A percentile compares a stretch with the other conserved stretches of the same genome.
phyloP scores from a whole-genome alignment of 164 flowering plant genomes.

The Vitis labrusca region DNA sequence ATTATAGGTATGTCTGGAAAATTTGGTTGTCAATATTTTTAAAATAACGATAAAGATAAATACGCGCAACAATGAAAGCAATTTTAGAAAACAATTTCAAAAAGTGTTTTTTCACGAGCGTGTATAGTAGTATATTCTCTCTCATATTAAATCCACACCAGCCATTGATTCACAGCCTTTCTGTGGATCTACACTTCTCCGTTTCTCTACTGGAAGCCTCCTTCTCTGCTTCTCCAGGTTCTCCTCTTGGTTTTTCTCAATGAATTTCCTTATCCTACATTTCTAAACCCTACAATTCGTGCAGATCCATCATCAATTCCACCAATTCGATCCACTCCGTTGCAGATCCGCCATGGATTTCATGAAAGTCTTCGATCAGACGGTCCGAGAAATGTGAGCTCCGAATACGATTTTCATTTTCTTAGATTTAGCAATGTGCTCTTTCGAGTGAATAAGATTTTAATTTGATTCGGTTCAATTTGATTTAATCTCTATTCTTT shows the following conservation, averaged over 20 bases:
- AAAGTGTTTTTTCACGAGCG: no score
- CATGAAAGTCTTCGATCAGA: slow-evolving; percentile 97
- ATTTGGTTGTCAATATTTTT: no score
- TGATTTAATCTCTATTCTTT: slow-evolving; percentile 2
- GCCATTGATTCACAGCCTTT: no score
- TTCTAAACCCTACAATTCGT: slow-evolving; percentile 1
- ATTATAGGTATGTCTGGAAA: no score
- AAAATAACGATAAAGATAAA: no score
- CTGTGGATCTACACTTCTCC: background rate
- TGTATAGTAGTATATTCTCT: no score
- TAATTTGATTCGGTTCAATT: background rate
- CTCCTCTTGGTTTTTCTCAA: background rate
- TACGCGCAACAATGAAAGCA: no score
- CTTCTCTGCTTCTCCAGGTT: background rate
- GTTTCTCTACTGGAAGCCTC: background rate
- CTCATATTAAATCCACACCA: no score
- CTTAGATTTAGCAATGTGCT: background rate
- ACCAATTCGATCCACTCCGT: background rate
- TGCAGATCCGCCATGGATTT: slow-evolving; percentile 81
- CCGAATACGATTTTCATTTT: background rate
- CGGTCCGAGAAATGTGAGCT: slow-evolving; percentile 93
- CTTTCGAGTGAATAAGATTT: background rate
- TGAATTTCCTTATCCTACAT: background rate
- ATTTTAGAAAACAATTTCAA: no score
- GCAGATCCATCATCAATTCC: slow-evolving; percentile 13